Percentiles rank a stretch among this genome's conserved stretches.
Conservation (phyloP, 2,329 filamentous ascomycete genomes). For the Aaosphaeria arxii region DNA sequence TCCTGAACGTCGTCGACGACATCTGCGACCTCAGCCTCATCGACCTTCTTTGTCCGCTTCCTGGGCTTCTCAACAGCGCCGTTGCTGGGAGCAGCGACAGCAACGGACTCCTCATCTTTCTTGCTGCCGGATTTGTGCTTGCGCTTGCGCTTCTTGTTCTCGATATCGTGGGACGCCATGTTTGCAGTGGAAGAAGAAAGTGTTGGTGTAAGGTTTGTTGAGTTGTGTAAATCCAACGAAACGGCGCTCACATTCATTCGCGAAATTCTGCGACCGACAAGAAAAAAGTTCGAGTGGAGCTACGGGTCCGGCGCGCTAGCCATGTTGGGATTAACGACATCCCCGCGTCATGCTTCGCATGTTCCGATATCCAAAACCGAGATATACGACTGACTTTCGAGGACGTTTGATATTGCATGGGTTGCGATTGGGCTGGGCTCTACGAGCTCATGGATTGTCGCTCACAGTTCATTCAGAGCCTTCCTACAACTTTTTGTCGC, state of each 20-base stretch:
- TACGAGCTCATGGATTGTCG: too few species aligned
- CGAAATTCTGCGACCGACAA: background rate
- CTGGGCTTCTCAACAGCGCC: slow-evolving; percentile 33
- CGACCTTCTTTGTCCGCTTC: slow-evolving; percentile 42
- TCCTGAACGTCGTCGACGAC: slow-evolving; percentile 8
- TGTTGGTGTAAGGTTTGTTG: background rate
- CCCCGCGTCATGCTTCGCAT: too few species aligned
- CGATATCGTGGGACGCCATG: slow-evolving; percentile 38
- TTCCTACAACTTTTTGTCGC: too few species aligned
- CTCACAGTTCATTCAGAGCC: too few species aligned
- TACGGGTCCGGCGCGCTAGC: too few species aligned
- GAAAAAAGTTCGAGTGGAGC: slow-evolving; percentile 5
- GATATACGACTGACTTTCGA: too few species aligned
- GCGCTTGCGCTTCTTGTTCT: slow-evolving; percentile 48
- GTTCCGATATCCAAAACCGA: too few species aligned
- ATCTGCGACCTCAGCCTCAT: slow-evolving; percentile 22
- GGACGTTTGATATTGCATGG: too few species aligned
- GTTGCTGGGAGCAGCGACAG: slow-evolving; percentile 30
- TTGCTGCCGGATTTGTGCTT: slow-evolving; percentile 41
- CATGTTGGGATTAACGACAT: too few species aligned
- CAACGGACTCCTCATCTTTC: slow-evolving; percentile 21
- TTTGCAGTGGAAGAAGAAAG: slow-evolving; percentile 6
- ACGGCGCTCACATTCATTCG: background rate
- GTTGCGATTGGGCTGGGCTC: too few species aligned
- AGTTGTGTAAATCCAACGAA: background rate